Conservation (phyloP, 1,284 basidiomycete species). For the Trichosporon ovoides region DNA sequence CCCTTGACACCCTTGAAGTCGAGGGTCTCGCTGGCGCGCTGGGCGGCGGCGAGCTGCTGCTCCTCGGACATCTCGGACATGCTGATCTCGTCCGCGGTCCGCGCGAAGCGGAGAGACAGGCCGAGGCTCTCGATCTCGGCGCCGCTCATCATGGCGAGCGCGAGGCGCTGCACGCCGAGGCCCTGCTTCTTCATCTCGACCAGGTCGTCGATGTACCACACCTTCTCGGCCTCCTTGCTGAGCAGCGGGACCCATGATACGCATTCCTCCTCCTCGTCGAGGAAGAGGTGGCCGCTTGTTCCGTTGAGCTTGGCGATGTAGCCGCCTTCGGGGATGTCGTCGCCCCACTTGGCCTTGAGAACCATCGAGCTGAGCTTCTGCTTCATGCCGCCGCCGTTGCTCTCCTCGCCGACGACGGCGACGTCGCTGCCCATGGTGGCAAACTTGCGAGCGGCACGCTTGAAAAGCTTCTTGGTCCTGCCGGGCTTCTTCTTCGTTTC, state of each 20-base stretch:
- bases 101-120: slow-evolving; percentile 28
- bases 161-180: slow-evolving; percentile 47
- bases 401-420: slow-evolving; percentile 7
- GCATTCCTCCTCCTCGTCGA: slow-evolving; percentile 7
- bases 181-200: slow-evolving; percentile 15
- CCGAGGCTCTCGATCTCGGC: slow-evolving; percentile 48
- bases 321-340: slow-evolving; percentile 11
- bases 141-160: slow-evolving; percentile 48
- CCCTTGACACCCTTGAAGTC: slow-evolving; percentile 47
- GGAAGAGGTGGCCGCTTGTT: slow-evolving; percentile 6
- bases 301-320: slow-evolving; percentile 6
- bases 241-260: slow-evolving; percentile 2
- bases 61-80: neutral
- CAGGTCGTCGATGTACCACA: slow-evolving; percentile 13
- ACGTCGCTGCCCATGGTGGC: slow-evolving; percentile 12
- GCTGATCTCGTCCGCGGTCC: neutral
- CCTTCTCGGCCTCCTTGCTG: neutral
- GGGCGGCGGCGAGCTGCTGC: neutral
- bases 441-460: slow-evolving; percentile 1
- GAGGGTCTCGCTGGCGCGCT: slow-evolving; percentile 12
- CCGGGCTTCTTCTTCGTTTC: slow-evolving; percentile 27
- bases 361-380: neutral
- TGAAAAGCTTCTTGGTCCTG: slow-evolving; percentile 31
- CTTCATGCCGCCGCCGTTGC: neutral
- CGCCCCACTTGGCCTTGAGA: slow-evolving; percentile 11